These are phyloP conservation scores for Penicillium taxi DNA, from an alignment of 495 filamentous ascomycete genomes.

Conservation along the genomic window DNA sequence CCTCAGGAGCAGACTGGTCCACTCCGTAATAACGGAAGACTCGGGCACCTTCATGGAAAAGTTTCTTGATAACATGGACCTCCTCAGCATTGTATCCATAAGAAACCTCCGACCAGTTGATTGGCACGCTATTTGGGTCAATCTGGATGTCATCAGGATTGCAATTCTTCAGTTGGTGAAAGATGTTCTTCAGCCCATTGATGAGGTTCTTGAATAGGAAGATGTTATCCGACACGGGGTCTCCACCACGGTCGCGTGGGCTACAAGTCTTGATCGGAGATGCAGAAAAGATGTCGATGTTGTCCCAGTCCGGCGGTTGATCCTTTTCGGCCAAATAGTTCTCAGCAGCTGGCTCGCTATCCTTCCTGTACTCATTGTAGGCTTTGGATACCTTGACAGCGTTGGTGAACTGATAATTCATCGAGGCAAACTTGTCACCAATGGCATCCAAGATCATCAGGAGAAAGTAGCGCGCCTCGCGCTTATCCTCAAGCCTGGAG, in stretches of 20 bases:
- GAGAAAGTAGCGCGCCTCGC: conserved; percentile 87
- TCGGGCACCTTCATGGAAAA: conserved; percentile 91
- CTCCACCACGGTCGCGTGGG: conserved; percentile 79
- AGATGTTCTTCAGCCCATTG: conserved; percentile 91
- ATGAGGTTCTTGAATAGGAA: conserved; percentile 98
- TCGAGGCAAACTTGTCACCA: conserved; percentile 93
- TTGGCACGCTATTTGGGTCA: conserved; percentile 67
- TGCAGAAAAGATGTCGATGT: conserved; percentile 93
- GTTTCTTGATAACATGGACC: conserved; percentile 89
- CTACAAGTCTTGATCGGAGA: conserved; percentile 94
- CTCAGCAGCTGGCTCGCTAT: conserved; percentile 55
- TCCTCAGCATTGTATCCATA: conserved; percentile 97
- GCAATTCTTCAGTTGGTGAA: conserved; percentile 88
- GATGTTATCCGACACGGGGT: conserved; percentile 96
- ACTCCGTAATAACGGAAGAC: conserved; percentile 95
- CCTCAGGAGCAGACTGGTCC: conserved; percentile 68
- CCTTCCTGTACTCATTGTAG: conserved; percentile 55
- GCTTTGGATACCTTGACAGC: conserved; percentile 82
- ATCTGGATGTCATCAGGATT: conserved; percentile 62
- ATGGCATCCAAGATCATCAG: conserved; percentile 98
- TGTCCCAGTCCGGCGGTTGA: conserved; percentile 83
- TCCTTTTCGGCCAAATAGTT: conserved; percentile 77
- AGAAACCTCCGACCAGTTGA: conserved; percentile 91
- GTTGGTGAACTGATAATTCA: conserved; percentile 94
- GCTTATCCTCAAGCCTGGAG: conserved; percentile 80